Percentiles rank a stretch among this genome's conserved stretches.
These are phyloP conservation scores for Phoma herbarum DNA, from an alignment of 2,329 filamentous ascomycete genomes.

Conservation along the genomic window DNA sequence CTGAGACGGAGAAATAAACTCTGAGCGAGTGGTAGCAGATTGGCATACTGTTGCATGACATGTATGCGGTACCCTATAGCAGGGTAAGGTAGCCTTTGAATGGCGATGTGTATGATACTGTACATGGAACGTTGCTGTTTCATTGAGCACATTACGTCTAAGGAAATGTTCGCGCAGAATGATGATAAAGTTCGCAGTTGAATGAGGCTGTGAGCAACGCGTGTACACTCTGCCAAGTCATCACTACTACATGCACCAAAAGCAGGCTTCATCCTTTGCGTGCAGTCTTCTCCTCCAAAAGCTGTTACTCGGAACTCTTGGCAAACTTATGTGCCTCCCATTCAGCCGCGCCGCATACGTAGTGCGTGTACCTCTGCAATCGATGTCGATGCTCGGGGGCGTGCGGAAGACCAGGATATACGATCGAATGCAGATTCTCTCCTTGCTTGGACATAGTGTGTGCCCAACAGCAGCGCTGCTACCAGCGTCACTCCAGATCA, in stretches of 20 bases:
- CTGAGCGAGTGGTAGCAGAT: slow-evolving; percentile 2
- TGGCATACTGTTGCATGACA: slow-evolving; percentile 20
- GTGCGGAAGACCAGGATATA: slow-evolving; percentile 1
- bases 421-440: slow-evolving; percentile 5
- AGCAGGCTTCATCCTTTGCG: slow-evolving; percentile 16
- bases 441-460: slow-evolving; percentile 1
- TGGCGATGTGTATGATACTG: slow-evolving; percentile 14
- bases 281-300: not conserved
- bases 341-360: not conserved
- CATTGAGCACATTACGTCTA: slow-evolving; percentile 4
- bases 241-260: not conserved
- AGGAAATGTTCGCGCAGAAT: not conserved
- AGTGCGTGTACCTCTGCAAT: not conserved
- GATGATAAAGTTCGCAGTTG: slow-evolving; percentile 5
- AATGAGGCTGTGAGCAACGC: slow-evolving; percentile 5
- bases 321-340: slow-evolving; percentile 7
- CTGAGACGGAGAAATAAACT: slow-evolving; percentile 17
- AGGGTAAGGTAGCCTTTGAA: slow-evolving; percentile 11
- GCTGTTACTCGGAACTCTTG: not conserved
- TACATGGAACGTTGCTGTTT: slow-evolving; percentile 12
- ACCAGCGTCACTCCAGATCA: slow-evolving; percentile 4
- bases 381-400: not conserved
- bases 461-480: not conserved
- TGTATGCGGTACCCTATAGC: slow-evolving; percentile 3
- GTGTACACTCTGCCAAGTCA: slow-evolving; percentile 12